phyloP scores from a whole-genome alignment of 306 rosid genomes.

The Erythrophleum fordii region DNA sequence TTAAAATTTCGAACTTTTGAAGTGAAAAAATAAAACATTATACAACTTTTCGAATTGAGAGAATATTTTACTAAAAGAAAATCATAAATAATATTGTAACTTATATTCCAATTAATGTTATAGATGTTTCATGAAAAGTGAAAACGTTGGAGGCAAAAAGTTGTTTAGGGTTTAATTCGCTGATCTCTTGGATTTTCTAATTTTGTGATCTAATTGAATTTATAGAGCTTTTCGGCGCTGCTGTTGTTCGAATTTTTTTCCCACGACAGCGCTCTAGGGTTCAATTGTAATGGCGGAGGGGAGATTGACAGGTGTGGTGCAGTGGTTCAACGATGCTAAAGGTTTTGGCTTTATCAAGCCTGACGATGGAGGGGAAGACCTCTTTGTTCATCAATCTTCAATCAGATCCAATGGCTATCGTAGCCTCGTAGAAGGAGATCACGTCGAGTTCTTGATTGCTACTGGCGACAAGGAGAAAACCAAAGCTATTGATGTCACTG shows the following conservation, averaged over 20 bases:
- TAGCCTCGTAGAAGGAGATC: conserved; percentile 64
- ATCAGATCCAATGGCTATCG: conserved; percentile 90
- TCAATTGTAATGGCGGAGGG: conserved; percentile 68
- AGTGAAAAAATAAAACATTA: too few relatives aligned
- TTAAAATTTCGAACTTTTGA: too few relatives aligned
- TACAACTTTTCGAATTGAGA: too few relatives aligned
- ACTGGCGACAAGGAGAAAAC: conserved; percentile 67
- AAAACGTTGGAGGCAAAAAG: too few relatives aligned
- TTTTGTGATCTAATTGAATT: too few relatives aligned
- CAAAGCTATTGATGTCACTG: conserved; percentile 81
- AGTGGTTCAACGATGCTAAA: conserved; percentile 77
- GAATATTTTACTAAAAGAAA: too few relatives aligned
- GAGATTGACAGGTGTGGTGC: conserved; percentile 76
- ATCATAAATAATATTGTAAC: too few relatives aligned
- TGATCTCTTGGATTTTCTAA: too few relatives aligned
- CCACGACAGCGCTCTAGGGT: conserved; percentile 49
- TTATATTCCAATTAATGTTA: too few relatives aligned
- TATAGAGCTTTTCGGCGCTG: background rate
- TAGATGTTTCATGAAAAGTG: too few relatives aligned
- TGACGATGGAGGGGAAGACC: conserved; percentile 74
- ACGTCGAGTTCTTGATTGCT: conserved; percentile 71
- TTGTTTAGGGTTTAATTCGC: too few relatives aligned
- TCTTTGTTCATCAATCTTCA: conserved; percentile 86
- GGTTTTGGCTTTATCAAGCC: conserved; percentile 93
- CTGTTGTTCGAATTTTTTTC: background rate